These are phyloP conservation scores for Ogataea parapolymorpha DNA, from an alignment of 805 yeast species.

Conservation along the genomic window DNA sequence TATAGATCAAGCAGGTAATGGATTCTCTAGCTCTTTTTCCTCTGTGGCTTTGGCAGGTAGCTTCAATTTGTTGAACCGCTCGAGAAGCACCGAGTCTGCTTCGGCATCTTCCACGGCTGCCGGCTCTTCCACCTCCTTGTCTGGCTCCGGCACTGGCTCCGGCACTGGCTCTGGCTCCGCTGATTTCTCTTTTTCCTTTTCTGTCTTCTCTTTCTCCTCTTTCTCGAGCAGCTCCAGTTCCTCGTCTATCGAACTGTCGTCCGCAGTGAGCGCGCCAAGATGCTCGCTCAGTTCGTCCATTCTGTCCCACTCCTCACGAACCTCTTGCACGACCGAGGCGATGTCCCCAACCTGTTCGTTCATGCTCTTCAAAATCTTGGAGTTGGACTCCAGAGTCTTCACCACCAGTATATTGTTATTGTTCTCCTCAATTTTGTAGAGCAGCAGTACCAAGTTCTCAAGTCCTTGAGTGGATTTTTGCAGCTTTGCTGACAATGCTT, in stretches of 20 bases:
- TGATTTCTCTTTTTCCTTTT: neutral
- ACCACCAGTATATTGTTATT: constrained; percentile 22
- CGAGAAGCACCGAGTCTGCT: constrained; percentile 4
- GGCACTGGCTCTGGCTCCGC: constrained; percentile 2
- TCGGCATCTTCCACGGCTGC: constrained; percentile 1
- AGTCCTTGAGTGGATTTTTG: constrained; percentile 15
- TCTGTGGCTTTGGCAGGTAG: neutral
- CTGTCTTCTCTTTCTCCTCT: constrained; percentile 5
- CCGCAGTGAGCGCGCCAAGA: constrained; percentile 10
- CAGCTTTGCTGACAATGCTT: constrained; percentile 22
- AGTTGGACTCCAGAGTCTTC: constrained; percentile 25
- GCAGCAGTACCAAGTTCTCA: constrained; percentile 23
- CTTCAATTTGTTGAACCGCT: constrained; percentile 11
- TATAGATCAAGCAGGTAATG: constrained; percentile 3
- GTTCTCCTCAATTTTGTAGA: constrained; percentile 28
- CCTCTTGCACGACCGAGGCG: constrained; percentile 21
- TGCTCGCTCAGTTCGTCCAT: constrained; percentile 18
- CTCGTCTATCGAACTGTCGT: constrained; percentile 24
- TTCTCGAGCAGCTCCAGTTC: constrained; percentile 17
- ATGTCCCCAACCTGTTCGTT: constrained; percentile 23
- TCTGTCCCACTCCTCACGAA: constrained; percentile 18
- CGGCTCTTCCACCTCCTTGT: constrained; percentile 8
- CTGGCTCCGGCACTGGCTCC: constrained; percentile 8
- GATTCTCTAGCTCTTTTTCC: neutral
- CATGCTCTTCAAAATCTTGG: constrained; percentile 23